These are phyloP conservation scores for Lanmaoa rubissima DNA, from an alignment of 768 basidiomycete genomes.

Conservation along the genomic window DNA sequence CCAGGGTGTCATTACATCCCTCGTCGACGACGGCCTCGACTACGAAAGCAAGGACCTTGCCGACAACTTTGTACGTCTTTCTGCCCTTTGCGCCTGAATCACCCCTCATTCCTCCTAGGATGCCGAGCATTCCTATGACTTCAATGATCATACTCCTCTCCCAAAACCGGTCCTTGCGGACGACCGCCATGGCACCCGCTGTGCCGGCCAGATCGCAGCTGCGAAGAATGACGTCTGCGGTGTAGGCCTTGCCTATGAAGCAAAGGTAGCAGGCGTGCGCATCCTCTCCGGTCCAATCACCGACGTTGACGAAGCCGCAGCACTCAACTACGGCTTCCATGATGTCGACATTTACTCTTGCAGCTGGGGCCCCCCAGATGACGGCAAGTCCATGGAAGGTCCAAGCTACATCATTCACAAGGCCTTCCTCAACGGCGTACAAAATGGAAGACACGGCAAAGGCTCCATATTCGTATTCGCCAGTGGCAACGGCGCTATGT, in stretches of 20 bases:
- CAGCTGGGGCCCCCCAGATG: slow-evolving; percentile 97
- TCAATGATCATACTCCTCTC: slow-evolving; percentile 87
- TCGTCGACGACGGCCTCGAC: slow-evolving; percentile 96
- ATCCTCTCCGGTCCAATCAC: slow-evolving; percentile 95
- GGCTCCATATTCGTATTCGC: slow-evolving; percentile 97
- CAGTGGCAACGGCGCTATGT: slow-evolving; percentile 90
- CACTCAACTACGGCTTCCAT: slow-evolving; percentile 92
- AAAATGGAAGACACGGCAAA: slow-evolving; percentile 84
- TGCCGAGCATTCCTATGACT: slow-evolving; percentile 87
- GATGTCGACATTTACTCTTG: slow-evolving; percentile 90
- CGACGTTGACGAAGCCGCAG: slow-evolving; percentile 92
- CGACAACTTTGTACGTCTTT: slow-evolving; percentile 81
- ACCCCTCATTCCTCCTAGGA: slow-evolving; percentile 49
- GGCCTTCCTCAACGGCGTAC: slow-evolving; percentile 90
- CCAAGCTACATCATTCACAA: slow-evolving; percentile 90
- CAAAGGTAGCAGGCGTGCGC: slow-evolving; percentile 90
- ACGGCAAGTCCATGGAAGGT: slow-evolving; percentile 92
- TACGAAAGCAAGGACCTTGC: slow-evolving; percentile 84
- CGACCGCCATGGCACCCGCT: slow-evolving; percentile 96
- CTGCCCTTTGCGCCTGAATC: not conserved
- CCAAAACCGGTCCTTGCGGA: slow-evolving; percentile 87
- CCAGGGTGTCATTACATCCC: slow-evolving; percentile 77
- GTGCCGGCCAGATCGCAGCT: slow-evolving; percentile 95
- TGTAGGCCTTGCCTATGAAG: slow-evolving; percentile 88
- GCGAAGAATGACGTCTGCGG: slow-evolving; percentile 92